Conservation (phyloP, 345 rosid genomes). For the Excoecaria agallocha region DNA sequence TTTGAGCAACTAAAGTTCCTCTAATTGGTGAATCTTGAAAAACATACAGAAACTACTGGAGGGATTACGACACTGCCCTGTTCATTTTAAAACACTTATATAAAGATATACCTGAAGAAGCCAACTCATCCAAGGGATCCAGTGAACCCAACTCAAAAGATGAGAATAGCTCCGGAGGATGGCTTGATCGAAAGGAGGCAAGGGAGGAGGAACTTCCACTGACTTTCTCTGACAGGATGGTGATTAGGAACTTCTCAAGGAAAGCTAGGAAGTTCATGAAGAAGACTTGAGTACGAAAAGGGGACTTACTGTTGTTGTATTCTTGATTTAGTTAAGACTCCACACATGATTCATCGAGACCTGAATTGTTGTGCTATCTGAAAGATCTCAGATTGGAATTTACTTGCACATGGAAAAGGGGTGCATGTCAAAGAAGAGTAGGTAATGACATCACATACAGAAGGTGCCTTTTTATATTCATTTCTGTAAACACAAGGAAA, state of each 20-base stretch:
- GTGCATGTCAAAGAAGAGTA: no score
- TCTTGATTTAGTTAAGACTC: conserved; percentile 8
- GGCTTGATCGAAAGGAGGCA: conserved; percentile 49
- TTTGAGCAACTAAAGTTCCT: background rate
- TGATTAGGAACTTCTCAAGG: conserved; percentile 52
- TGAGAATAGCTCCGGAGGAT: conserved; percentile 30
- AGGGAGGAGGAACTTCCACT: conserved; percentile 73
- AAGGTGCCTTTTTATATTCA: no score
- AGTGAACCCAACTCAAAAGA: conserved; percentile 30
- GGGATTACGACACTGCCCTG: conserved; percentile 88
- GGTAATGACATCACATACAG: no score
- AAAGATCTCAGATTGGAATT: no score
- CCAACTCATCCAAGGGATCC: conserved; percentile 32
- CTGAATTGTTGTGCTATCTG: no score
- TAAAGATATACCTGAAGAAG: conserved; percentile 64
- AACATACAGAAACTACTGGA: conserved; percentile 92
- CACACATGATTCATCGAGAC: no score
- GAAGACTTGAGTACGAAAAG: conserved; percentile 22
- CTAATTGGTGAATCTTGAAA: conserved; percentile 12
- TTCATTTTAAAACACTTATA: conserved; percentile 85
- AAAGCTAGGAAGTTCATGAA: conserved; percentile 51
- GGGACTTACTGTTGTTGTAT: background rate
- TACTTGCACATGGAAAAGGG: no score
- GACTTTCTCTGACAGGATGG: conserved; percentile 58
- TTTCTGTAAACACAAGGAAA: no score